Percentiles rank a stretch among this genome's conserved stretches.
Evolutionary conservation across 106 monocot species (phyloP).

Genomic region (Dioscorea zingiberensis): DNA sequence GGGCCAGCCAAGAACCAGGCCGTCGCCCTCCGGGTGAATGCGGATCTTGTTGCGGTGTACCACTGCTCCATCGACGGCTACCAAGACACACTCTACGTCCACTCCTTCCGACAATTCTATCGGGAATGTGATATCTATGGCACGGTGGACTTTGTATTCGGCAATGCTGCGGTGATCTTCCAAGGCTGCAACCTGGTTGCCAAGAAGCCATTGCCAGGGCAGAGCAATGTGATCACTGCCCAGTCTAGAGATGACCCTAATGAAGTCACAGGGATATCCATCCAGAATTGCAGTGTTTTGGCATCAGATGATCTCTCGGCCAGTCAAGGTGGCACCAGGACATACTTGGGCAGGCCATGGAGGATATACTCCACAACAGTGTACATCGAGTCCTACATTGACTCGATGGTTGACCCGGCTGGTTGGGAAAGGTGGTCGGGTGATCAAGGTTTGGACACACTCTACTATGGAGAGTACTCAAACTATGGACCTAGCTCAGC

Average conservation of each 20-base stretch:
- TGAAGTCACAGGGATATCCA: constrained; percentile 43
- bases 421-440: constrained; percentile 60
- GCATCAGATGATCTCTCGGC: constrained; percentile 29
- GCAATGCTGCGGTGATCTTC: constrained; percentile 59
- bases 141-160: constrained; percentile 72
- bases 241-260: constrained; percentile 51
- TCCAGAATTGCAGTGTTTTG: constrained; percentile 47
- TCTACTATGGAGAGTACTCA: constrained; percentile 53
- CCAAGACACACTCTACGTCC: constrained; percentile 74
- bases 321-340: constrained; percentile 10
- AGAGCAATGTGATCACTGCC: constrained; percentile 58
- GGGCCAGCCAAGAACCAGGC: constrained; percentile 55
- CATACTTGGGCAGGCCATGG: constrained; percentile 82
- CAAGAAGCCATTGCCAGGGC: constrained; percentile 31
- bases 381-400: constrained; percentile 60
- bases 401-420: constrained; percentile 40
- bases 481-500: constrained; percentile 37
- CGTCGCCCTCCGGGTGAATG: constrained; percentile 53
- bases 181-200: constrained; percentile 44
- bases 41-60: constrained; percentile 45
- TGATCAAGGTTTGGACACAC: constrained; percentile 26
- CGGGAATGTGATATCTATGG: constrained; percentile 55
- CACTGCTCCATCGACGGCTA: constrained; percentile 46
- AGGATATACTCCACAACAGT: constrained; percentile 61
- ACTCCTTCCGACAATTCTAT: constrained; percentile 73